Conservation (phyloP, 78 protist species). For the Speleostelium caveatum region DNA sequence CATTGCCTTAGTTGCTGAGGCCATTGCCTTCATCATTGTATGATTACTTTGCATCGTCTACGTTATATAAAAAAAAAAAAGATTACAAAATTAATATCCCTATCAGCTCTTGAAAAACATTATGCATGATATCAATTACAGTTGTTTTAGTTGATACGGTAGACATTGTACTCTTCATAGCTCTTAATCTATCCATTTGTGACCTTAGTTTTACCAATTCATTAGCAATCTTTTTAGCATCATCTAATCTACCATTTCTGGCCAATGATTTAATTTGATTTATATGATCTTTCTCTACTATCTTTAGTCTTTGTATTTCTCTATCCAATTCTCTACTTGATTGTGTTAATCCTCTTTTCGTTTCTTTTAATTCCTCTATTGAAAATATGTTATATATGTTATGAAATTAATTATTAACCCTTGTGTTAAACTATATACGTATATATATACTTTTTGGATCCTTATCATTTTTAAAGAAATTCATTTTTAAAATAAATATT, state of each 20-base stretch:
- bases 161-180: conserved; percentile 44
- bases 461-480: not conserved
- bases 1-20: conserved; percentile 49
- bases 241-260: conserved; percentile 11
- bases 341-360: conserved; percentile 48
- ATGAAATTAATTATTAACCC: too few relatives aligned
- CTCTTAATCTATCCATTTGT: conserved; percentile 56
- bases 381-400: too few relatives aligned
- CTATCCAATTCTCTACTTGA: conserved; percentile 54
- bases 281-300: conserved; percentile 17
- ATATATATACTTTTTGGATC: not conserved
- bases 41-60: conserved; percentile 13
- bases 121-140: too few relatives aligned
- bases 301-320: conserved; percentile 25
- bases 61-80: too few relatives aligned
- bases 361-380: conserved; percentile 47
- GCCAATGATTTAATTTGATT: conserved; percentile 40
- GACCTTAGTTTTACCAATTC: conserved; percentile 45
- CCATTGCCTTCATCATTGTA: conserved; percentile 61
- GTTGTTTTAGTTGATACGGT: conserved; percentile 57
- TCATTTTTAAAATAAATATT: too few relatives aligned
- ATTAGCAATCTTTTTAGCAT: conserved; percentile 47
- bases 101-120: too few relatives aligned
- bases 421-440: too few relatives aligned
- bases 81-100: too few relatives aligned